phyloP scores from a whole-genome alignment of 1,284 basidiomycete species.

The Sanghuangporus baumii region DNA sequence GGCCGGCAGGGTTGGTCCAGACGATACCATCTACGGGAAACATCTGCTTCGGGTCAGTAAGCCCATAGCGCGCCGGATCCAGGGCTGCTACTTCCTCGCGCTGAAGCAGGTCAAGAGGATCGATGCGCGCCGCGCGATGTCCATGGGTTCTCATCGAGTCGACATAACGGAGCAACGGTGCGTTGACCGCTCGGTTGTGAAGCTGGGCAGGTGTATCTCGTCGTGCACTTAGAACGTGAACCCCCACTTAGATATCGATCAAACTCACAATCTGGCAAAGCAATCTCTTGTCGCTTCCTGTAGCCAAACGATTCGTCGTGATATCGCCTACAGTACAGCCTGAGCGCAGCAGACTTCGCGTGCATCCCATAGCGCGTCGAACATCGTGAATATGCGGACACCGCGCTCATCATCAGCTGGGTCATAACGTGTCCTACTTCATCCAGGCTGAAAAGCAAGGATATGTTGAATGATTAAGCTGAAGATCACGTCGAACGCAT shows the following conservation, averaged over 20 bases:
- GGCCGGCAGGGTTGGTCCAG: conserved; percentile 56
- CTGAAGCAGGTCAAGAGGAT: conserved; percentile 81
- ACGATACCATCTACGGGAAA: conserved; percentile 80
- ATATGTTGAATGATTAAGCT: neutral
- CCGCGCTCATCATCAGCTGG: too few species aligned
- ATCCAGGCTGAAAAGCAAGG: too few species aligned
- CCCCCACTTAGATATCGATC: neutral
- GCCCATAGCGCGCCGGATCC: conserved; percentile 72
- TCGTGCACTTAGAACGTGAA: neutral
- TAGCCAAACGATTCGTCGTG: conserved; percentile 84
- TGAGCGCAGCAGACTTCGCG: too few species aligned
- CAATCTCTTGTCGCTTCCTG: conserved; percentile 57
- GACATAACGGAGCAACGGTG: conserved; percentile 78
- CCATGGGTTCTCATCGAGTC: conserved; percentile 79
- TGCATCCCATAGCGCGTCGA: too few species aligned
- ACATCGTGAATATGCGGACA: too few species aligned
- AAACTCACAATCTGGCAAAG: conserved; percentile 70
- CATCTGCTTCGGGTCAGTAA: conserved; percentile 43
- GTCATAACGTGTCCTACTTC: too few species aligned
- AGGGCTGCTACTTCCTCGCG: conserved; percentile 82
- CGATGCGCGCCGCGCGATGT: conserved; percentile 76
- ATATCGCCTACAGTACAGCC: conserved; percentile 33
- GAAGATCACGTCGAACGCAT: neutral
- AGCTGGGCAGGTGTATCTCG: conserved; percentile 73
- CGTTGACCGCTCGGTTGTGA: conserved; percentile 68